Percentiles rank a stretch among this genome's conserved stretches.
These are phyloP conservation scores for Phyllosticta capitalensis DNA, from an alignment of 2,329 filamentous ascomycete genomes.

Conservation along the genomic window DNA sequence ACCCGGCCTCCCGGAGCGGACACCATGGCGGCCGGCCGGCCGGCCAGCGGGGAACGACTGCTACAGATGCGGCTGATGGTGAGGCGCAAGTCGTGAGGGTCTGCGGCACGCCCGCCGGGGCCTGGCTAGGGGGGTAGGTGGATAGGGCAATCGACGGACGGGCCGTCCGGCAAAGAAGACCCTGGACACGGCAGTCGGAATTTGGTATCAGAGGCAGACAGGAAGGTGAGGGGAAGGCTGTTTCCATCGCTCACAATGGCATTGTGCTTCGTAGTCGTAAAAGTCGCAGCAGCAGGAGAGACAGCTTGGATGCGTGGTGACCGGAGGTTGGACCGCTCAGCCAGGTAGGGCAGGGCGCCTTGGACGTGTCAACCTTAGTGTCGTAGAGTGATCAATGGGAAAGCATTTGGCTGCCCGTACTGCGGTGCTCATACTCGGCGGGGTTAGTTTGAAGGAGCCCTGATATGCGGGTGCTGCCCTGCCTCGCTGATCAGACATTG, in stretches of 20 bases:
- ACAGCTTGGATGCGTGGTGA: background rate
- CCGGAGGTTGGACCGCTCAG: background rate
- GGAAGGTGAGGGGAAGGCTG: background rate
- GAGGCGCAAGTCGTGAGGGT: background rate
- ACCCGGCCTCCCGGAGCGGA: background rate
- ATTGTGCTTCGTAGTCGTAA: background rate
- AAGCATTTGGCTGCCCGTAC: background rate
- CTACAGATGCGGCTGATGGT: background rate
- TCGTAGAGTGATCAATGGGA: background rate
- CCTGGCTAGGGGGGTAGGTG: background rate
- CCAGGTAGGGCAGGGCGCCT: background rate
- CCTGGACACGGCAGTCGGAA: background rate
- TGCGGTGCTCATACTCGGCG: background rate
- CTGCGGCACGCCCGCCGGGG: too few relatives aligned
- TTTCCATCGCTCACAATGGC: background rate
- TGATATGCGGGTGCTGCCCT: background rate
- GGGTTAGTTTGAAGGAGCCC: background rate
- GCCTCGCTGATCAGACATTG: background rate
- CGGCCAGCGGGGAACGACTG: background rate
- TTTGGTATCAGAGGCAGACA: background rate
- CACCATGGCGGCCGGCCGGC: background rate
- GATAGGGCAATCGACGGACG: background rate
- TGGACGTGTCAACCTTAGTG: background rate
- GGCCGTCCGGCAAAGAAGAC: background rate
- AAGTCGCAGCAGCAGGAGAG: background rate